Evolutionary conservation across 2,329 filamentous ascomycete species (phyloP).

Genomic region (Pseudogymnoascus sp.): DNA sequence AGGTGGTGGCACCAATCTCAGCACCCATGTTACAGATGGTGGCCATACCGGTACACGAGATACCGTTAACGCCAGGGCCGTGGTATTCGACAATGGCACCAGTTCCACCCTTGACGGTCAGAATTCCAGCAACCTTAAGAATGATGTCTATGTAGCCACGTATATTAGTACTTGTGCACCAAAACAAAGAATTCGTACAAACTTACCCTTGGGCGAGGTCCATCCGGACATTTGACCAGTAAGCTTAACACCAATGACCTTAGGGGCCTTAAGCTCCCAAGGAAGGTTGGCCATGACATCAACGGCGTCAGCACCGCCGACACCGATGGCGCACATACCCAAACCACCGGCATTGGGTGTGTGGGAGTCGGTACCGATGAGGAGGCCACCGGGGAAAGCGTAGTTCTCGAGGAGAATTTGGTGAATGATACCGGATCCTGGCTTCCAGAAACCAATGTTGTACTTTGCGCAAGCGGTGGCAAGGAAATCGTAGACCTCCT

Average conservation of each 20-base stretch:
- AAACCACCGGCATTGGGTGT: constrained; percentile 96
- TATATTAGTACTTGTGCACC: not conserved
- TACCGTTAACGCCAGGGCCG: constrained; percentile 62
- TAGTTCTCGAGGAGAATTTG: constrained; percentile 99
- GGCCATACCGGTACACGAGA: constrained; percentile 80
- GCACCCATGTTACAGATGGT: constrained; percentile 69
- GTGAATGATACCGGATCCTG: constrained; percentile 98
- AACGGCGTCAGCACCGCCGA: constrained; percentile 95
- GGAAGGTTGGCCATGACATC: constrained; percentile 97
- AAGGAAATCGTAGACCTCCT: constrained; percentile 98
- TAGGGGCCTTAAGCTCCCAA: constrained; percentile 97
- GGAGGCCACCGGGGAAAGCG: constrained; percentile 93
- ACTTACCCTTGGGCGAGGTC: constrained; percentile 81
- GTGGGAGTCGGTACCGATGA: constrained; percentile 97
- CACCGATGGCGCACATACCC: constrained; percentile 89
- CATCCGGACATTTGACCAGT: constrained; percentile 85
- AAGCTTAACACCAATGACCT: constrained; percentile 92
- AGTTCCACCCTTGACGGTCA: constrained; percentile 97
- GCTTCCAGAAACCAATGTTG: constrained; percentile 99
- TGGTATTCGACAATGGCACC: constrained; percentile 79
- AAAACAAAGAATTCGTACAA: constrained; percentile 8
- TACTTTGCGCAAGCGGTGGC: constrained; percentile 93
- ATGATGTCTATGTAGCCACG: constrained; percentile 63
- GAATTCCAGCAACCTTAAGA: constrained; percentile 89
- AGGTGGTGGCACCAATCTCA: constrained; percentile 79